These are phyloP conservation scores for Colletotrichum gigasporum DNA, from an alignment of 2,329 filamentous ascomycete species.

Conservation along the genomic window DNA sequence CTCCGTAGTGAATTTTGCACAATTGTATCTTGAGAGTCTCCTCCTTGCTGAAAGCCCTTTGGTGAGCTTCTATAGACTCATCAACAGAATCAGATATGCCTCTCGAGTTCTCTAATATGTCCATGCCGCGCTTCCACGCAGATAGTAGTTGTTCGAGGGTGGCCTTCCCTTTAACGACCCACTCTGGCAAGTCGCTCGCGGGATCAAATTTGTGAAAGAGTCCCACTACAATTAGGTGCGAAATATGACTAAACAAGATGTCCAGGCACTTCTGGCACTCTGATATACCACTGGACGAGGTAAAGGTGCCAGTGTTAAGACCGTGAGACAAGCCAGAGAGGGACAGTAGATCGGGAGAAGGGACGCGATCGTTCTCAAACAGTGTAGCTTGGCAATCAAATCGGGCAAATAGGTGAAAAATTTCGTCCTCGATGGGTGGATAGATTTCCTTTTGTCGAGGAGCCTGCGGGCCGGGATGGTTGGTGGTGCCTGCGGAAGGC, in stretches of 20 bases:
- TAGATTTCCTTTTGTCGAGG: no score
- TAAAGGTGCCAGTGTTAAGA: no score
- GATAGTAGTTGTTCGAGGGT: neutral
- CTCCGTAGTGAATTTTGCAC: neutral
- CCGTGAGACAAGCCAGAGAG: neutral
- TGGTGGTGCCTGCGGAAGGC: neutral
- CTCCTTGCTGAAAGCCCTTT: neutral
- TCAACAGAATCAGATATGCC: neutral
- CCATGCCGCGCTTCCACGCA: neutral
- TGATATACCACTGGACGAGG: neutral
- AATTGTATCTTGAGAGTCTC: neutral
- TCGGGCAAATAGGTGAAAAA: slow-evolving; percentile 6
- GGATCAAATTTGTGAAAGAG: neutral
- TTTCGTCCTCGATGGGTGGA: neutral
- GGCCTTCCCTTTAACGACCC: neutral
- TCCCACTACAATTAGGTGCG: neutral
- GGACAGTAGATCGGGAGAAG: neutral
- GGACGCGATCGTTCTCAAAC: slow-evolving; percentile 14
- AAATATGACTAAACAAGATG: neutral
- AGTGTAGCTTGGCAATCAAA: slow-evolving; percentile 27
- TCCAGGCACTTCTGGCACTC: neutral
- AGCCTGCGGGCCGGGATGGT: no score
- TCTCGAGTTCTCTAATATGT: neutral
- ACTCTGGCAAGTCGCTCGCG: neutral
- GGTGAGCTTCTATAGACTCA: neutral